phyloP scores from a whole-genome alignment of 2,329 filamentous ascomycete species.

The Paraphoma chrysanthemicola region DNA sequence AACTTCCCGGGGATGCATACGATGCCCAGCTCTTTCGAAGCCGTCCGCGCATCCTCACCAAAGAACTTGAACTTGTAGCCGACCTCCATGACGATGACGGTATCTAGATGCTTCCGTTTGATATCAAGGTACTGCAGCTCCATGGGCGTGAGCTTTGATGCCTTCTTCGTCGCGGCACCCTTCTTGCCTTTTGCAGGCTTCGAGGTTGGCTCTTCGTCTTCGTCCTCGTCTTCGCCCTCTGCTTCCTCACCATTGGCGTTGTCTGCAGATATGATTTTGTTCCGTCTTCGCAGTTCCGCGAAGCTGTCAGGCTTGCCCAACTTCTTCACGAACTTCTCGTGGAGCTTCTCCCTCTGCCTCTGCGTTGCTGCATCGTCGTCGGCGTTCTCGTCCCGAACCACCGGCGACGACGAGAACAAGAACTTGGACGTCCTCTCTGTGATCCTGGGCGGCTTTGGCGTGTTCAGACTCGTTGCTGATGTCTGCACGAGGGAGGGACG shows the following conservation, averaged over 20 bases:
- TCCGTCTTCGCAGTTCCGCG: constrained; percentile 68
- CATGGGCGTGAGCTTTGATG: constrained; percentile 91
- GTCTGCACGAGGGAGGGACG: constrained; percentile 30
- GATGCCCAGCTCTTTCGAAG: constrained; percentile 89
- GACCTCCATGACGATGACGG: constrained; percentile 89
- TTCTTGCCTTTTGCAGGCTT: constrained; percentile 59
- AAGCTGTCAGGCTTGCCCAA: constrained; percentile 86
- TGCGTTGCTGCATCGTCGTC: constrained; percentile 60
- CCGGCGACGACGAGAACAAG: constrained; percentile 62
- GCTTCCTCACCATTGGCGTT: constrained; percentile 59
- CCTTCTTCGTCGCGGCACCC: constrained; percentile 68
- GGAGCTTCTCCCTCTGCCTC: constrained; percentile 73
- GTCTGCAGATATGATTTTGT: constrained; percentile 63
- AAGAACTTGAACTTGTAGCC: constrained; percentile 99
- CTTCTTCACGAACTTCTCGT: constrained; percentile 87
- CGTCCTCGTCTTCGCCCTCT: constrained; percentile 61
- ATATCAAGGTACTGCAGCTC: constrained; percentile 93
- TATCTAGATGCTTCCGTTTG: constrained; percentile 89
- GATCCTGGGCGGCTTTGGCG: constrained; percentile 42
- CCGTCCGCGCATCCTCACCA: constrained; percentile 88
- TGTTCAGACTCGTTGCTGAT: constrained; percentile 31
- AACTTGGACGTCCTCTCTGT: constrained; percentile 64
- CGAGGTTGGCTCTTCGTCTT: constrained; percentile 62
- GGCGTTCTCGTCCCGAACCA: constrained; percentile 40
- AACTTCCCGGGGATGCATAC: constrained; percentile 97